A percentile compares a stretch with the other conserved stretches of the same genome.
phyloP scores from a whole-genome alignment of 768 basidiomycete species.

The Suillus luteus region DNA sequence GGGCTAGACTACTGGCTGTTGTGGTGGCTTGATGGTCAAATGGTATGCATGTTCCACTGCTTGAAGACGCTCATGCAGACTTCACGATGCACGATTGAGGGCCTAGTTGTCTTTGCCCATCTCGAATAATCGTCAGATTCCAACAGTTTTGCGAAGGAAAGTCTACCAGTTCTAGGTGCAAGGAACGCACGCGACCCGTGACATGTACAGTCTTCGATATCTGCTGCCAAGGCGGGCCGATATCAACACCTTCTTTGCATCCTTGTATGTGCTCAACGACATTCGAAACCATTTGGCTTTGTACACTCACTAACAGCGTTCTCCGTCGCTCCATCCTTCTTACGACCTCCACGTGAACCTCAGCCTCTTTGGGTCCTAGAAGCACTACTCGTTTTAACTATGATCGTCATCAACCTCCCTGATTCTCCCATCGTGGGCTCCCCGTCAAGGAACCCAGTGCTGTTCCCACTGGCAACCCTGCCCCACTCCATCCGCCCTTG shows the following conservation, averaged over 20 bases:
- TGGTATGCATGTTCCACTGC: neutral
- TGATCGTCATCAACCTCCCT: neutral
- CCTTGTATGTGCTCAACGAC: neutral
- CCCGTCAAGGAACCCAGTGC: neutral
- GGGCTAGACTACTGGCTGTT: too few species aligned
- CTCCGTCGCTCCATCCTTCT: neutral
- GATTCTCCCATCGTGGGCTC: neutral
- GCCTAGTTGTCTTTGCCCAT: constrained; percentile 35
- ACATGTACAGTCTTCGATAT: neutral
- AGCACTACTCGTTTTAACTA: neutral
- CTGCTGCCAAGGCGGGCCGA: neutral
- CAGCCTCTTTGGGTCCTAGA: neutral
- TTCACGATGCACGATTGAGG: constrained; percentile 31
- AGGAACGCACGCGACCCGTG: neutral
- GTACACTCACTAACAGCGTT: neutral
- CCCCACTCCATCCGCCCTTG: neutral
- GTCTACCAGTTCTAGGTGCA: neutral
- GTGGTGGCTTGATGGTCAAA: neutral
- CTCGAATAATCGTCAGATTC: constrained; percentile 14
- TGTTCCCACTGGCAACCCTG: neutral
- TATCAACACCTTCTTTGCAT: neutral
- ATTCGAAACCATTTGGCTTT: neutral
- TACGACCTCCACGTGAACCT: neutral
- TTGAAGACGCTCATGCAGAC: constrained; percentile 28
- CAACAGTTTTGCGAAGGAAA: constrained; percentile 14